phyloP scores from a whole-genome alignment of 2,329 filamentous ascomycete species.

The Rhynchosporium agropyri region DNA sequence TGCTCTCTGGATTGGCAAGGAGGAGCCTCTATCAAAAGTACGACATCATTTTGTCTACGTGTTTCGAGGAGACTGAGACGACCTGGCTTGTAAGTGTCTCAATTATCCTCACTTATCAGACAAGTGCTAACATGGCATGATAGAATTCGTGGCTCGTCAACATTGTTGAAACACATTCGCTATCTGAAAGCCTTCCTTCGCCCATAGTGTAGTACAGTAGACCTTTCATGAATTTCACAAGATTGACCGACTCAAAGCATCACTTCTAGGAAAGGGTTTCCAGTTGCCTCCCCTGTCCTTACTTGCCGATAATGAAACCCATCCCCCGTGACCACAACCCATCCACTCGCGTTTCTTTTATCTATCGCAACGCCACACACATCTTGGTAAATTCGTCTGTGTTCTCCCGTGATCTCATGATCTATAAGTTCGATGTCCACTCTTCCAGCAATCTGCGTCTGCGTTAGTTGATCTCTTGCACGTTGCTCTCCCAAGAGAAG shows the following conservation, averaged over 20 bases:
- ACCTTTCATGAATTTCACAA: conserved; percentile 5
- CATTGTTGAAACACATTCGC: too few relatives aligned
- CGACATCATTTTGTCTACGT: too few relatives aligned
- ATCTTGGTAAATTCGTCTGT: neutral
- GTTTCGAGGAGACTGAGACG: too few relatives aligned
- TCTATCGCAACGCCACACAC: neutral
- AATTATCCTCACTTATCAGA: too few relatives aligned
- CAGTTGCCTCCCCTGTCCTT: conserved; percentile 1
- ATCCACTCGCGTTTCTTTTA: conserved; percentile 2
- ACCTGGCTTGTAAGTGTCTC: too few relatives aligned
- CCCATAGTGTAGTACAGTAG: neutral
- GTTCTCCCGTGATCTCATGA: conserved; percentile 6
- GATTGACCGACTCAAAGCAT: neutral
- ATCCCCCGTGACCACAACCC: neutral
- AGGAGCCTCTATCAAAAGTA: too few relatives aligned
- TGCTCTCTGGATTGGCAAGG: neutral
- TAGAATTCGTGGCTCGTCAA: too few relatives aligned
- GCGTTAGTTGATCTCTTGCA: neutral
- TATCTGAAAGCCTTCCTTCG: neutral
- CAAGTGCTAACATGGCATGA: too few relatives aligned
- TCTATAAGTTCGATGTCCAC: neutral
- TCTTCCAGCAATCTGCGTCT: conserved; percentile 7
- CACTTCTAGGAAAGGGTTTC: conserved; percentile 1
- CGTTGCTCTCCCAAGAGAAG: too few relatives aligned
- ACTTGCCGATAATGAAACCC: neutral